Evolutionary conservation across 106 monocot species (phyloP), one percentile per base, ranked within the genome.

Genomic region (Gastrodia elata): DNA sequence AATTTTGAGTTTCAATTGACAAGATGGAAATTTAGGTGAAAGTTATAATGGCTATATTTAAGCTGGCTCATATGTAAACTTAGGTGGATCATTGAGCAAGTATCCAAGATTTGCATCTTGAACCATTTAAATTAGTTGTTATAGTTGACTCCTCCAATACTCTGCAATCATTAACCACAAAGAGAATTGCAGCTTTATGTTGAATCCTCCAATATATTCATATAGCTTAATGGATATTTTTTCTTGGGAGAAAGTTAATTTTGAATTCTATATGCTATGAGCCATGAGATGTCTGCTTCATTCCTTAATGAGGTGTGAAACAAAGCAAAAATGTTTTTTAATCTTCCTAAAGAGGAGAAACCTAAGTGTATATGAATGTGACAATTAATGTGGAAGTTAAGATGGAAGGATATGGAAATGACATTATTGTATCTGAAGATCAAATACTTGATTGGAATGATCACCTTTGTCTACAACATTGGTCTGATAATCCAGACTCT

Each of bases 401-500:
- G 34, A 38, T 77, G 20, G 82, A 88, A 82, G 88, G 88, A 32
- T 88, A 88, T 70, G 88, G 85, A 28, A 85, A 82, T 71, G 88
- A 88, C 49, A 39, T 16, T 13, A 69, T 88, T n/a, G 52, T 9
- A 34, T 75, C 25, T 3, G 73, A 88, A 38, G 80, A 76, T 38
- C 88, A 88, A 56, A 71, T 73, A 38, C 74, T 82, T 16, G 88
- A 88, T 39, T 88, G 88, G 88, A 75, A 39, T 39, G 88, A 88
- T 74, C 82, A 85, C 24, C 74, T 88, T 36, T 80, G 83, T 80
- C 85, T 88, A 49, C 41, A 65, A 40, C 64, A 75, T 34, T 88
- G 88, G 88, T 85, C 88, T 6, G 77, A 82, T 9, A 68, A 65
- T 71, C 85, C 88, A 18, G 38, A 25, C 41, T 77, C 81, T 15